These are phyloP conservation scores for Podospora sp. DNA, from an alignment of 495 filamentous ascomycete genomes.

Conservation along the genomic window DNA sequence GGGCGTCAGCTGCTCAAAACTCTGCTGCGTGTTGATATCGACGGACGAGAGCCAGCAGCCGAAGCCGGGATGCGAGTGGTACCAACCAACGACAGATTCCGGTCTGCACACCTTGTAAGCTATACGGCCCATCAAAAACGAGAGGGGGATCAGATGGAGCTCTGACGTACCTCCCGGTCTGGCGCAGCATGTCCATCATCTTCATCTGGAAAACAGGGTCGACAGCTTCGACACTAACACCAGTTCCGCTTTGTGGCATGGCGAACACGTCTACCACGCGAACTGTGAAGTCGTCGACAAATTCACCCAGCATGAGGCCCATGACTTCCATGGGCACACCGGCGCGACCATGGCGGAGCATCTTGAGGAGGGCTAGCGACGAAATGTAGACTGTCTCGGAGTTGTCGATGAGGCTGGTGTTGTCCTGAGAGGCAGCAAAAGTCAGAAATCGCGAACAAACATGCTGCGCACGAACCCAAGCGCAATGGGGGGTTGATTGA, in stretches of 20 bases:
- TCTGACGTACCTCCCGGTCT: conserved; percentile 81
- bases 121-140: conserved; percentile 17
- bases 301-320: conserved; percentile 98
- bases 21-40: conserved; percentile 99
- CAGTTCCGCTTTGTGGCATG: conserved; percentile 99
- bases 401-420: conserved; percentile 89
- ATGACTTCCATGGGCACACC: conserved; percentile 99
- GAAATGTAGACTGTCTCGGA: conserved; percentile 99
- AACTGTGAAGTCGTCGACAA: conserved; percentile 98
- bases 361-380: conserved; percentile 94
- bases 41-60: conserved; percentile 98
- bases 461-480: background rate
- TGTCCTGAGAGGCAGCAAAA: conserved; percentile 61
- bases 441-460: background rate
- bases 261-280: conserved; percentile 97
- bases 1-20: conserved; percentile 95
- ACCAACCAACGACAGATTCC: conserved; percentile 98
- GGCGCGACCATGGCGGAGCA: conserved; percentile 94
- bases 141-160: conserved; percentile 1
- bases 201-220: conserved; percentile 98
- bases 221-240: conserved; percentile 97
- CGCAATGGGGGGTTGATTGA: conserved; percentile 8
- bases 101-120: conserved; percentile 56
- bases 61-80: conserved; percentile 98
- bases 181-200: conserved; percentile 99